Conservation (phyloP, 148 eudicot species). For the Spergularia bocconei region DNA sequence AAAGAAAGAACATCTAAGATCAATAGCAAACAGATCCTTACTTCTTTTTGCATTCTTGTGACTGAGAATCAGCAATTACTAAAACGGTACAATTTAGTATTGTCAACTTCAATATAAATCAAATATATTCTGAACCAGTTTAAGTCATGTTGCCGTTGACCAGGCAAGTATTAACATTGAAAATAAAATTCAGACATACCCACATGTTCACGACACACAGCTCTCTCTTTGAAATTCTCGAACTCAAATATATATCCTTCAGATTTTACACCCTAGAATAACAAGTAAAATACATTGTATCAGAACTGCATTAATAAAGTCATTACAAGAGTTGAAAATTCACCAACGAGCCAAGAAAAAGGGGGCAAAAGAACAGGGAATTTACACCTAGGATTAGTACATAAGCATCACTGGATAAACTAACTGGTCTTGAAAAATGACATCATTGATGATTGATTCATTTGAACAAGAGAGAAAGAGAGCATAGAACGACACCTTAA, state of each 20-base stretch:
- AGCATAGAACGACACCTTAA: not conserved
- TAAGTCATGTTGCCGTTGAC: not conserved
- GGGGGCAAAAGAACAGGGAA: no score
- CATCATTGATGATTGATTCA: not conserved
- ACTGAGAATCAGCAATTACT: not conserved
- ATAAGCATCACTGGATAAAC: no score
- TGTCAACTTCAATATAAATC: not conserved
- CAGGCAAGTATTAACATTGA: not conserved
- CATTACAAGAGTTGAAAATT: no score
- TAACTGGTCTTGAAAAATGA: not conserved
- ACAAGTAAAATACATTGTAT: constrained; percentile 14
- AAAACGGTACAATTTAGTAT: not conserved
- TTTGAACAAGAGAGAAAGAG: not conserved
- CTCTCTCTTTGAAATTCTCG: constrained; percentile 66
- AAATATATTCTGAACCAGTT: not conserved
- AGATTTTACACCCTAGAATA: constrained; percentile 54
- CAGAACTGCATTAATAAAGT: not conserved
- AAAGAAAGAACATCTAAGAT: no score
- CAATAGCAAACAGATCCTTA: no score
- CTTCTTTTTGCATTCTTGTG: not conserved
- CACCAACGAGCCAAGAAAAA: no score
- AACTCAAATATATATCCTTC: constrained; percentile 78
- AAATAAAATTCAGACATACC: constrained; percentile 43
- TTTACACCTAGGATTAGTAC: no score
- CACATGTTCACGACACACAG: constrained; percentile 68